Evolutionary conservation across 805 yeast genomes (phyloP).

Genomic region (Clavispora vitiphila): DNA sequence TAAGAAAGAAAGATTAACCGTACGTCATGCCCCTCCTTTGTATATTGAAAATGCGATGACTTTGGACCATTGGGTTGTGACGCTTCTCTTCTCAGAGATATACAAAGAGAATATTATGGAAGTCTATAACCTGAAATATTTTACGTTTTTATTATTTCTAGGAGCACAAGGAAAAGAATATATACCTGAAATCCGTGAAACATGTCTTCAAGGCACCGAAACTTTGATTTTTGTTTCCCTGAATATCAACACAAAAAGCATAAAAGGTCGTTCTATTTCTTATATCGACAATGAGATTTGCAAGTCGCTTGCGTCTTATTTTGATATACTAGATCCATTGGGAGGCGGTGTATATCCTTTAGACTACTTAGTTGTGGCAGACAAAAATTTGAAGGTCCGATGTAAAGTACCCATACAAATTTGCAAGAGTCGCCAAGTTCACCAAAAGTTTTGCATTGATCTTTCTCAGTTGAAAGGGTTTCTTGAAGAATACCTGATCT

Average conservation of each 20-base stretch:
- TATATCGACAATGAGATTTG: conserved; percentile 16
- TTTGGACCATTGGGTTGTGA: neutral
- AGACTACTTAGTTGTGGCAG: conserved; percentile 23
- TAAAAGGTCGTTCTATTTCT: neutral
- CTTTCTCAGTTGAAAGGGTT: conserved; percentile 8
- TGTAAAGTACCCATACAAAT: conserved; percentile 14
- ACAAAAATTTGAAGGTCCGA: conserved; percentile 10
- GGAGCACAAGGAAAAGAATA: conserved; percentile 31
- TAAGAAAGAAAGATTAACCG: neutral
- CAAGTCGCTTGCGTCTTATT: conserved; percentile 17
- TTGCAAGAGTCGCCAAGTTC: conserved; percentile 8
- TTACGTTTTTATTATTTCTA: conserved; percentile 21
- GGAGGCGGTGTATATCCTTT: conserved; percentile 36
- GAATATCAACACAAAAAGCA: conserved; percentile 4
- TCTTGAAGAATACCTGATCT: conserved; percentile 9
- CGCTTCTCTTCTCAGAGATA: neutral
- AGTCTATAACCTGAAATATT: neutral
- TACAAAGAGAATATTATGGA: conserved; percentile 2
- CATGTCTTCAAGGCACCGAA: conserved; percentile 5
- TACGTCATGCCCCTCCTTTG: neutral
- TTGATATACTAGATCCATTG: conserved; percentile 27
- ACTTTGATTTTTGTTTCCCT: conserved; percentile 15
- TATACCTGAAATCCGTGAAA: conserved; percentile 12
- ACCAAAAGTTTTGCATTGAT: conserved; percentile 19
- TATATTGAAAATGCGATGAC: neutral